Conservation (phyloP, 805 yeast species). For the Lachancea mirantina region DNA sequence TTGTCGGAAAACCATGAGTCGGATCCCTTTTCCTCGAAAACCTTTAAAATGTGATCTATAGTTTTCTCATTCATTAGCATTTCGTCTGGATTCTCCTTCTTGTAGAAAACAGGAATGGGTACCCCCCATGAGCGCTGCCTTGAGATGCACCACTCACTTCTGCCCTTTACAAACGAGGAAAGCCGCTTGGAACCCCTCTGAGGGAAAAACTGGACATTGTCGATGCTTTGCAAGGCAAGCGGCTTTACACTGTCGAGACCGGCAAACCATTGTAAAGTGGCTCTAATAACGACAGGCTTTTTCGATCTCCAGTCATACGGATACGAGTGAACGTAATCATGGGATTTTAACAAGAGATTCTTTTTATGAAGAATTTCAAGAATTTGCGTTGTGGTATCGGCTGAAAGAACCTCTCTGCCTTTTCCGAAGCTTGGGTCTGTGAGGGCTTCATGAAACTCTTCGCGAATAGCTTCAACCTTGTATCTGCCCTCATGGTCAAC, state of each 20-base stretch:
- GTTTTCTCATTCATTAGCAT: conserved; percentile 53
- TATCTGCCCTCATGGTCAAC: conserved; percentile 73
- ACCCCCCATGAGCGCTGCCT: conserved; percentile 98
- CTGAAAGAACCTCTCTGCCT: conserved; percentile 53
- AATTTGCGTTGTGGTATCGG: conserved; percentile 46
- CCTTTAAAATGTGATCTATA: conserved; percentile 50
- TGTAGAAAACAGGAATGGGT: conserved; percentile 83
- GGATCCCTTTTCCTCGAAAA: conserved; percentile 53
- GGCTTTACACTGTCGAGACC: conserved; percentile 70
- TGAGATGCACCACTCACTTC: conserved; percentile 97
- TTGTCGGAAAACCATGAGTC: conserved; percentile 72
- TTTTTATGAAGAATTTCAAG: conserved; percentile 36
- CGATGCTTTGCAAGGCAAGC: conserved; percentile 51
- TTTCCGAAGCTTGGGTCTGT: conserved; percentile 11
- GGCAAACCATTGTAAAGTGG: conserved; percentile 97
- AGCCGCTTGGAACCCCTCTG: conserved; percentile 65
- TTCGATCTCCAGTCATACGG: conserved; percentile 98
- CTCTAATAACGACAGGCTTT: conserved; percentile 86
- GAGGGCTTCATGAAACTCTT: conserved; percentile 10
- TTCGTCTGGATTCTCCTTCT: conserved; percentile 45
- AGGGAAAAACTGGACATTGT: conserved; percentile 65
- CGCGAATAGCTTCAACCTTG: conserved; percentile 39
- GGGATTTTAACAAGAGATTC: conserved; percentile 40
- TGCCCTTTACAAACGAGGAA: conserved; percentile 58
- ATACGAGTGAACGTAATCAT: conserved; percentile 68